Evolutionary conservation across 352 stramenopile species (phyloP), one percentile per base, ranked within the genome.

Genomic region (Globisporangium polare): DNA sequence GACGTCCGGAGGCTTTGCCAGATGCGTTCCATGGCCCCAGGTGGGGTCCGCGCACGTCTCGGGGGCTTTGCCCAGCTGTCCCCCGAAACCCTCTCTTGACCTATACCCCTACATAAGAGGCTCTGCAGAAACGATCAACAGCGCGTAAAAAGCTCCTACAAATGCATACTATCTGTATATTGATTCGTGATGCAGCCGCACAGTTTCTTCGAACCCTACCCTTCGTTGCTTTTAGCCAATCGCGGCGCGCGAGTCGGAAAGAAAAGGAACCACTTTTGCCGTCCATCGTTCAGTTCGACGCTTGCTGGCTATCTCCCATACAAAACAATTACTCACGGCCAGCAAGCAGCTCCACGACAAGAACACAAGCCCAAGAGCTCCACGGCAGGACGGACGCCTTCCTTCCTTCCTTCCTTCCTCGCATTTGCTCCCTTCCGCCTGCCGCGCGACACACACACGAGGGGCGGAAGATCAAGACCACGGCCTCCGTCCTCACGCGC

Each of bases 231-330:
- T 46, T 46, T 20, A 8, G n/a, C 41, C 41, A 46, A 46, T 46
- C 17, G 41, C 9, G 41, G 17, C 5, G 20, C 3, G 22, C 54
- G 13, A 61, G 54, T 61, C 54, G 54, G 54, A 61, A 53, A 60
- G 37, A 42, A 51, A 52, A 39, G 39, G 45, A 49, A 33, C 31
- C 31, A 12, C 20, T 26, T 46, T 29, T 59, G 35, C 42, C 18
- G 17, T 2, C 20, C 13, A 13, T 22, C 20, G 26, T 20, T n/a
- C 49, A 29, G 35, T 55, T 45, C 39, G 39, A 15, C 17, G 26
- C 26, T 31, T 53, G 39, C 54, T 61, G 54, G 54, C 54, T 61
- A 61, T 61, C 27, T 41, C 26, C 53, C 17, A 53, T 39, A 53
- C 41, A 61, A 61, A 47, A 17, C 39, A 31, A 20, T 42, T 49